phyloP scores from a whole-genome alignment of 2,329 filamentous ascomycete species.

The Ophidiomyces ophidiicola region DNA sequence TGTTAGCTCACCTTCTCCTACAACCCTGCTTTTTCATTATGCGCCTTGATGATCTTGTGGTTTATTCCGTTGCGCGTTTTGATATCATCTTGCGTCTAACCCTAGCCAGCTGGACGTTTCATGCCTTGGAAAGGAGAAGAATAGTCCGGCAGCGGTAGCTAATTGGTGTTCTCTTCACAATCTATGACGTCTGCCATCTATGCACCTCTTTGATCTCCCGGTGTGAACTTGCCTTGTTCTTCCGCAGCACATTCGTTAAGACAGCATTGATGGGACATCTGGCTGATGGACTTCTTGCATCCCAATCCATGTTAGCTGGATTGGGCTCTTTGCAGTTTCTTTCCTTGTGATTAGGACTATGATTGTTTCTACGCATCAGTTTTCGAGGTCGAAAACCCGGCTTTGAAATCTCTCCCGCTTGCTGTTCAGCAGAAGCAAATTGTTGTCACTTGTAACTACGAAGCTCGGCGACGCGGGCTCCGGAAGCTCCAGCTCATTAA shows the following conservation, averaged over 20 bases:
- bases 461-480: slow-evolving; percentile 54
- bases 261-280: background rate
- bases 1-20: slow-evolving; percentile 38
- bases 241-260: background rate
- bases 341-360: slow-evolving; percentile 30
- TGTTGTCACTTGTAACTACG: slow-evolving; percentile 87
- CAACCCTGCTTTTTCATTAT: background rate
- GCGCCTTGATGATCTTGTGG: slow-evolving; percentile 5
- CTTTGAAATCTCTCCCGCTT: slow-evolving; percentile 58
- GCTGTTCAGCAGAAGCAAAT: slow-evolving; percentile 91
- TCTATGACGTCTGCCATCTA: background rate
- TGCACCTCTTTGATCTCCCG: background rate
- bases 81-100: no score
- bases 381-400: slow-evolving; percentile 67
- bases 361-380: slow-evolving; percentile 88
- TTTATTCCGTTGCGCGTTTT: no score
- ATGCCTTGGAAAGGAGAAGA: no score
- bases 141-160: no score
- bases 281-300: background rate
- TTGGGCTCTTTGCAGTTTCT: slow-evolving; percentile 1
- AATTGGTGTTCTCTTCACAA: background rate
- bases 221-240: no score
- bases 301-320: slow-evolving; percentile 7
- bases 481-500: slow-evolving; percentile 73
- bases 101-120: no score